Percentiles rank a stretch among this genome's conserved stretches.
These are phyloP conservation scores for Mucor plumbeus DNA, from an alignment of 371 early-diverging fungal species.

Conservation along the genomic window DNA sequence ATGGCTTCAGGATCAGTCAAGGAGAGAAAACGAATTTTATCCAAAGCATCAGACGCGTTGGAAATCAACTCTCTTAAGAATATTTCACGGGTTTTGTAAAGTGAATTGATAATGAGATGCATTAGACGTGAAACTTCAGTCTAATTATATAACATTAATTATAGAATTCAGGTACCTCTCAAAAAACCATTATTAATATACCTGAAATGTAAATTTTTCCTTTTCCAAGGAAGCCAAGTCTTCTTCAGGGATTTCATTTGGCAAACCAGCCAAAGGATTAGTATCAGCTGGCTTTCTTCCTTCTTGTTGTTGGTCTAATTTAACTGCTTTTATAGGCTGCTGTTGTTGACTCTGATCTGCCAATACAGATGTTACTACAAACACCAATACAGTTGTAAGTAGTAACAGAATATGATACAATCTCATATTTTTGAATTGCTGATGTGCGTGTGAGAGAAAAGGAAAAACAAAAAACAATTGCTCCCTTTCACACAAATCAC, in stretches of 20 bases:
- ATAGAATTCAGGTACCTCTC: slow-evolving; percentile 14
- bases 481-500: neutral
- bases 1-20: slow-evolving; percentile 73
- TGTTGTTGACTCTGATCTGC: slow-evolving; percentile 7
- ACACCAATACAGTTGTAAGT: neutral
- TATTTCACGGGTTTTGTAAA: slow-evolving; percentile 88
- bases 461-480: neutral
- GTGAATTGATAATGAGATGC: slow-evolving; percentile 89
- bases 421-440: neutral
- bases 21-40: slow-evolving; percentile 88
- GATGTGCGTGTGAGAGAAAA: neutral
- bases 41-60: slow-evolving; percentile 95
- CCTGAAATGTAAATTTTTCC: slow-evolving; percentile 51
- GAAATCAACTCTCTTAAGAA: slow-evolving; percentile 97
- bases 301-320: slow-evolving; percentile 2
- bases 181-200: neutral
- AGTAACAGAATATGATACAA: neutral
- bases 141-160: slow-evolving; percentile 8
- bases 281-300: neutral
- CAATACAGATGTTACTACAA: slow-evolving; percentile 14
- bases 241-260: slow-evolving; percentile 36
- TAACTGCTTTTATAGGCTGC: slow-evolving; percentile 2
- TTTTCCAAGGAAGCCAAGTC: slow-evolving; percentile 38
- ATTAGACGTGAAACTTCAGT: slow-evolving; percentile 86
- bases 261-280: slow-evolving; percentile 6